Percentiles rank a stretch among this genome's conserved stretches.
Evolutionary conservation across 2,329 filamentous ascomycete genomes (phyloP).

Genomic region (Scedosporium boydii): DNA sequence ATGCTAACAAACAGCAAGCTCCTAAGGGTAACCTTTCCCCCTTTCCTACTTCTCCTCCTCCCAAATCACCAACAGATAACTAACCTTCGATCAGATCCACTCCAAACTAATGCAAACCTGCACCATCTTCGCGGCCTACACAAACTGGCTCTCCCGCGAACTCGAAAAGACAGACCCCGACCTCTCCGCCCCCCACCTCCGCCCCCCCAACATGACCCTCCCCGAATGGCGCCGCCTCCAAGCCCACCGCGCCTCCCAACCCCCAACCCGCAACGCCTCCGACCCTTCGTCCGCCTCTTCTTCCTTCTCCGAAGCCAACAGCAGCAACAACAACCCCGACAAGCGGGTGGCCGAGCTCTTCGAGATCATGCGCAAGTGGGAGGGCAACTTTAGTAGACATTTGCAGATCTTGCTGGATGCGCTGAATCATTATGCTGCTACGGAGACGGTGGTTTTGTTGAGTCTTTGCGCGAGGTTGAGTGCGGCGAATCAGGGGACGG

Average conservation of each 20-base stretch:
- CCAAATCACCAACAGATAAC: slow-evolving; percentile 3
- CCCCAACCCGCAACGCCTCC: slow-evolving; percentile 21
- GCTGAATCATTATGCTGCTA: slow-evolving; percentile 93
- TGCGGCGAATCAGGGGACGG: slow-evolving; percentile 68
- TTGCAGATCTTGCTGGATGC: slow-evolving; percentile 90
- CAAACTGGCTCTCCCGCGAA: slow-evolving; percentile 74
- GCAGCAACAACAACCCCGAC: slow-evolving; percentile 21
- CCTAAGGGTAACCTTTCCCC: slow-evolving; percentile 56
- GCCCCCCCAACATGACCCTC: slow-evolving; percentile 48
- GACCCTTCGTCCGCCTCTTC: slow-evolving; percentile 20
- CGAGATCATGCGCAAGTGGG: slow-evolving; percentile 83
- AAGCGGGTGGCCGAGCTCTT: slow-evolving; percentile 45
- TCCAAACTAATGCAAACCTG: slow-evolving; percentile 96
- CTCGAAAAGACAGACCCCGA: slow-evolving; percentile 78
- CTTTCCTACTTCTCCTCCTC: not conserved
- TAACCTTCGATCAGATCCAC: slow-evolving; percentile 59
- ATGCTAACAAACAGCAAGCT: slow-evolving; percentile 98
- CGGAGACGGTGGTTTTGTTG: slow-evolving; percentile 88
- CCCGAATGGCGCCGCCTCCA: slow-evolving; percentile 54
- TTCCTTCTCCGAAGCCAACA: slow-evolving; percentile 21
- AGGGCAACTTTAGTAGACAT: slow-evolving; percentile 85
- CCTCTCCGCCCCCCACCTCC: slow-evolving; percentile 47
- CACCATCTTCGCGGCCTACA: slow-evolving; percentile 87
- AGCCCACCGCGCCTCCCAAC: slow-evolving; percentile 29
- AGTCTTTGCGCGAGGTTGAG: slow-evolving; percentile 77